These are phyloP conservation scores for Trypanosoma cruzi DNA, from an alignment of 208 protist species.

Conservation along the genomic window DNA sequence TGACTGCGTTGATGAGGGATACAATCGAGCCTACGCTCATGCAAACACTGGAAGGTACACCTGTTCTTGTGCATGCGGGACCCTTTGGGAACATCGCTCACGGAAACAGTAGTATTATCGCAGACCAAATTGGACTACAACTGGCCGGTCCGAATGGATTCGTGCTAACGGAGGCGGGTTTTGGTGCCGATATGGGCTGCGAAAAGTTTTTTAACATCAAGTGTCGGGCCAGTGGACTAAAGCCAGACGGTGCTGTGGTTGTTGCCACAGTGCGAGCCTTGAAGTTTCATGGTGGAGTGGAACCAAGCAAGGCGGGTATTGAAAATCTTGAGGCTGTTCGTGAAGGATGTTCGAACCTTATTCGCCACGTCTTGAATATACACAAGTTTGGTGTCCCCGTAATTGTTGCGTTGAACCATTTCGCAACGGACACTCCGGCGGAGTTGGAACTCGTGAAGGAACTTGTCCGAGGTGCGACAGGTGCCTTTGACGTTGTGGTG, in stretches of 20 bases:
- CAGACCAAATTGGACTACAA: slow-evolving; percentile 96
- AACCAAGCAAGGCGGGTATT: slow-evolving; percentile 57
- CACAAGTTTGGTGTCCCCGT: slow-evolving; percentile 96
- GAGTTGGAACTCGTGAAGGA: slow-evolving; percentile 90
- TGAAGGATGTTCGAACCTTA: slow-evolving; percentile 90
- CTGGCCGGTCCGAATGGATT: slow-evolving; percentile 95
- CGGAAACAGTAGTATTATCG: slow-evolving; percentile 97
- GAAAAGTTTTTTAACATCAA: slow-evolving; percentile 99
- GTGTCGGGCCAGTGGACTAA: slow-evolving; percentile 93
- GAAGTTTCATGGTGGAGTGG: slow-evolving; percentile 97
- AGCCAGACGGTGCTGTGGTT: slow-evolving; percentile 95
- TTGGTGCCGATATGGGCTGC: slow-evolving; percentile 95
- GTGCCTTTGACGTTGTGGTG: slow-evolving; percentile 91
- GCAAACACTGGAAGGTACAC: slow-evolving; percentile 97
- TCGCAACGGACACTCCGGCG: slow-evolving; percentile 93
- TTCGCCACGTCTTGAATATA: slow-evolving; percentile 94
- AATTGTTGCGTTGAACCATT: slow-evolving; percentile 96
- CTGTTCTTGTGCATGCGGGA: slow-evolving; percentile 97
- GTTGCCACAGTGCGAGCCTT: slow-evolving; percentile 96
- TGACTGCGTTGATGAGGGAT: slow-evolving; percentile 97
- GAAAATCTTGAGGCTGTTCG: slow-evolving; percentile 93
- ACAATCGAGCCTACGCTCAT: slow-evolving; percentile 96
- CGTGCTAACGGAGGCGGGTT: slow-evolving; percentile 97
- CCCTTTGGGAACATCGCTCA: slow-evolving; percentile 99
- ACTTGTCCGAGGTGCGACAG: slow-evolving; percentile 65